Percentiles rank a stretch among this genome's conserved stretches.
Evolutionary conservation across 441 rosid species (phyloP).

Genomic region (Eutrema salsugineum): DNA sequence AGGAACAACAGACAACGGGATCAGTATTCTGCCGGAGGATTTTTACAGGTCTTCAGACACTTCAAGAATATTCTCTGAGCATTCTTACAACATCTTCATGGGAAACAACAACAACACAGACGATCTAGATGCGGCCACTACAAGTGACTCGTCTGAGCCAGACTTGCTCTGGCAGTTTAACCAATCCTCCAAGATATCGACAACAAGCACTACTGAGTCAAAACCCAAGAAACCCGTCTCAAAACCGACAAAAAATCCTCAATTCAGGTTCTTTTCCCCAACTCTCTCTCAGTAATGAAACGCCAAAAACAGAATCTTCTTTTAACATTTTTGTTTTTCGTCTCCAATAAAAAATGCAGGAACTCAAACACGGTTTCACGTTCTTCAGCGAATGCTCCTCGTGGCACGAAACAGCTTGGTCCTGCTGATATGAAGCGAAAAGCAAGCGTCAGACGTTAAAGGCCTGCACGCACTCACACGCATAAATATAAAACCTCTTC

Average conservation of each 20-base stretch:
- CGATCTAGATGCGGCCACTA: constrained; percentile 80
- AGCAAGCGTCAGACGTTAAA: constrained; percentile 30
- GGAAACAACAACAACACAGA: constrained; percentile 53
- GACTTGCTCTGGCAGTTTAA: constrained; percentile 90
- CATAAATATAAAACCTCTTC: constrained; percentile 6
- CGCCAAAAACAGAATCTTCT: neutral
- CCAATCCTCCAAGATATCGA: constrained; percentile 54
- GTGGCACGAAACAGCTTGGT: constrained; percentile 51
- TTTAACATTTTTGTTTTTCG: neutral
- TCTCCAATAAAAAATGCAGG: constrained; percentile 31
- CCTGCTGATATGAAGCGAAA: constrained; percentile 66
- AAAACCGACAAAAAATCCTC: constrained; percentile 52
- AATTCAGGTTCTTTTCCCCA: constrained; percentile 45
- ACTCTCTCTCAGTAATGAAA: neutral
- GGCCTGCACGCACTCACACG: constrained; percentile 8
- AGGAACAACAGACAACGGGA: constrained; percentile 48
- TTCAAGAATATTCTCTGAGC: constrained; percentile 59
- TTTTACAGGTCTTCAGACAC: constrained; percentile 63
- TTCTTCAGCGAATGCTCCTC: constrained; percentile 57
- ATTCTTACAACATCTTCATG: constrained; percentile 58
- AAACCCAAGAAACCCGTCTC: constrained; percentile 49
- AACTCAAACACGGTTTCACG: constrained; percentile 44
- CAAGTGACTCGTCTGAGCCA: constrained; percentile 91
- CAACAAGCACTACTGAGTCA: constrained; percentile 41
- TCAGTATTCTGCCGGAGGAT: constrained; percentile 44